Conservation (phyloP, 139 green algal species). For the Coccomyxa sp. region DNA sequence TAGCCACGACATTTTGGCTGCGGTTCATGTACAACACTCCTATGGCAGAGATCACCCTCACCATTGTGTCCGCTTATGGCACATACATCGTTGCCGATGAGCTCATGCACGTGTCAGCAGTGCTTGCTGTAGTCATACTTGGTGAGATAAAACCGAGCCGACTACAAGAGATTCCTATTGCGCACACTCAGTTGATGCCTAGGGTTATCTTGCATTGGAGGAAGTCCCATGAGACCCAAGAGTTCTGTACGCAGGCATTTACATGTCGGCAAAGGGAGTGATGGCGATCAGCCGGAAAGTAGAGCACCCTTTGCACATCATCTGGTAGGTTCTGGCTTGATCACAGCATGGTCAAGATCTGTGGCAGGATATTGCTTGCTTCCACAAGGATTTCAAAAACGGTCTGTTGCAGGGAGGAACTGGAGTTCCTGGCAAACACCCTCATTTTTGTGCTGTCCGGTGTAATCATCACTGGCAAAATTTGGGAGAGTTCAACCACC, state of each 20-base stretch:
- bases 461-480: conserved; percentile 46
- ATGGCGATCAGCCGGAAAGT: conserved; percentile 35
- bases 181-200: no score
- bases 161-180: background rate
- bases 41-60: conserved; percentile 47
- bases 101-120: conserved; percentile 45
- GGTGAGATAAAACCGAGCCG: no score
- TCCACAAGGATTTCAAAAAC: background rate
- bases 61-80: conserved; percentile 35
- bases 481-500: conserved; percentile 11
- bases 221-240: no score
- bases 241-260: background rate
- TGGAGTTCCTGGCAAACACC: conserved; percentile 66
- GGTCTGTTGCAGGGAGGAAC: conserved; percentile 34
- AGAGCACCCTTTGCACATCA: conserved; percentile 34
- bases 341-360: background rate
- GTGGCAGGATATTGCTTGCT: background rate
- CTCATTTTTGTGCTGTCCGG: conserved; percentile 66
- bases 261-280: conserved; percentile 28
- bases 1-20: conserved; percentile 36
- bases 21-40: conserved; percentile 46
- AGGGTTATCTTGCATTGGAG: no score
- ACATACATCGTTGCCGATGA: conserved; percentile 53
- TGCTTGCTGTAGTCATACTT: conserved; percentile 55
- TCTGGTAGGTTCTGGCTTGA: conserved; percentile 35